Conservation (phyloP, 306 rosid genomes). For the Dryas alaskensis region DNA sequence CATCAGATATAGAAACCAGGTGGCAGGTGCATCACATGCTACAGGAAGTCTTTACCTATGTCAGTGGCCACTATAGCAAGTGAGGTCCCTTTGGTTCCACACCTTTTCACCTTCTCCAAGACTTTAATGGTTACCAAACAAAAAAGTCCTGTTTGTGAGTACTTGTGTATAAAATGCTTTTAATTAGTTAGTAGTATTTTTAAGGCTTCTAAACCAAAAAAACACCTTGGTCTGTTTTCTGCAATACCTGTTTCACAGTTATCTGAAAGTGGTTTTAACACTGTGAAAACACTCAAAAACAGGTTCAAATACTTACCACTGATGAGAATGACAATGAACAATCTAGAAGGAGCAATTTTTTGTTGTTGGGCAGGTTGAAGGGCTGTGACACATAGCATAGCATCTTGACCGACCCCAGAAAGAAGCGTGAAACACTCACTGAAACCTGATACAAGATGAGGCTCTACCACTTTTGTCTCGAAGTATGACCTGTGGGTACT, state of each 20-base stretch:
- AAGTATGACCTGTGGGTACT: neutral
- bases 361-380: neutral
- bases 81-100: neutral
- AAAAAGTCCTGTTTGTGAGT: no score
- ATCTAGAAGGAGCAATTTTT: neutral
- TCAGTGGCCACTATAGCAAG: neutral
- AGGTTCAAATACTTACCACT: no score
- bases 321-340: no score
- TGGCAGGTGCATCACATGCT: slow-evolving; percentile 14
- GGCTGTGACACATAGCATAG: neutral
- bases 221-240: no score
- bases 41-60: neutral
- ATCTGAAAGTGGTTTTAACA: no score
- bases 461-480: neutral
- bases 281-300: no score
- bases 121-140: no score
- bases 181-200: no score
- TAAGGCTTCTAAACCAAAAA: no score
- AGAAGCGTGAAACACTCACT: neutral
- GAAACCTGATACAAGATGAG: neutral
- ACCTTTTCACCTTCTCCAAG: neutral
- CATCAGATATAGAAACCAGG: neutral
- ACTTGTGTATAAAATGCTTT: no score
- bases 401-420: neutral
- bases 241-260: no score